Evolutionary conservation across 345 rosid genomes (phyloP).

Genomic region (Lumnitzera littorea): DNA sequence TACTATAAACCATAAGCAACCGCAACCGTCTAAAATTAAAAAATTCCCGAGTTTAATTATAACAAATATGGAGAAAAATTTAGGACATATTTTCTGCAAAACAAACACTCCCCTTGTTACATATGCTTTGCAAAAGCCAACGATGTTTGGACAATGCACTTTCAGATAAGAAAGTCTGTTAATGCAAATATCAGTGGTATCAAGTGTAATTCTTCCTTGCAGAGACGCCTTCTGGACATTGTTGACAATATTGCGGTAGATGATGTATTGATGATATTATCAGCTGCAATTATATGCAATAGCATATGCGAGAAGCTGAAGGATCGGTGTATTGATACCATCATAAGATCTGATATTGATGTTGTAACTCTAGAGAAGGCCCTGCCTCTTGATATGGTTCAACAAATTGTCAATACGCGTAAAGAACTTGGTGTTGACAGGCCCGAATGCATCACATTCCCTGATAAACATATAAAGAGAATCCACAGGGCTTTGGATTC

Average conservation of each 20-base stretch:
- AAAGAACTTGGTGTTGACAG: slow-evolving; percentile 25
- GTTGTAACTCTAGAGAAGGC: slow-evolving; percentile 51
- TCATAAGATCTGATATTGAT: slow-evolving; percentile 58
- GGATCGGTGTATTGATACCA: slow-evolving; percentile 38
- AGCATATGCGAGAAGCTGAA: slow-evolving; percentile 44
- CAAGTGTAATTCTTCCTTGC: slow-evolving; percentile 19
- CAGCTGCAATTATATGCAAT: slow-evolving; percentile 46
- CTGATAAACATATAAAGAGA: slow-evolving; percentile 52
- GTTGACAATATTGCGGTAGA: slow-evolving; percentile 50
- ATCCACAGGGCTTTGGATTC: slow-evolving; percentile 75
- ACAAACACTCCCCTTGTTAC: too few species aligned
- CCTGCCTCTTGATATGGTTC: slow-evolving; percentile 42
- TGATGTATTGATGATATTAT: slow-evolving; percentile 52
- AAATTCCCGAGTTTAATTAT: too few species aligned
- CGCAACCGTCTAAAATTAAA: too few species aligned
- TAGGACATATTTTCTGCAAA: too few species aligned
- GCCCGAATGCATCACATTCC: slow-evolving; percentile 23
- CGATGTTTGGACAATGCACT: too few species aligned
- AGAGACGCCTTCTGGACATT: slow-evolving; percentile 62
- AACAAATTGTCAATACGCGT: slow-evolving; percentile 41
- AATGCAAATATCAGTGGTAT: background rate
- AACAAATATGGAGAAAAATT: too few species aligned
- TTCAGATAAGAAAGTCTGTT: too few species aligned
- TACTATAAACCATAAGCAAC: too few species aligned
- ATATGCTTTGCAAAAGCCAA: too few species aligned